Evolutionary conservation across 208 protist species (phyloP).

Genomic region (Leishmania turanica): DNA sequence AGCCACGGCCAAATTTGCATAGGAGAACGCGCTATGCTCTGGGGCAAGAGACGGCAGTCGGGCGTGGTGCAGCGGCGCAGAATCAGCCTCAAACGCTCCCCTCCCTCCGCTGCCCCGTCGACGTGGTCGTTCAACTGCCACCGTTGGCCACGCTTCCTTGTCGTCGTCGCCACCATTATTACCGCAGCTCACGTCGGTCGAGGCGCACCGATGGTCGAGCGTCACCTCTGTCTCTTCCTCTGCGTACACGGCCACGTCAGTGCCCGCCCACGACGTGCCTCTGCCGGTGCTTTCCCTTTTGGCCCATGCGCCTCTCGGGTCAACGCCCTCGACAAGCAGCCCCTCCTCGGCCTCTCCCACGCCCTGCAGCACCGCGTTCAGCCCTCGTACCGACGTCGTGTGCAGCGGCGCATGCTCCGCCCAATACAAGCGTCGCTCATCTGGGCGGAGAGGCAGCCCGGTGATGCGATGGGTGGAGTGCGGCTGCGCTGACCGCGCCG

Average conservation of each 20-base stretch:
- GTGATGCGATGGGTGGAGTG: constrained; percentile 4
- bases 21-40: background rate
- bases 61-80: background rate
- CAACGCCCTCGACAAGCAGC: background rate
- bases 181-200: background rate
- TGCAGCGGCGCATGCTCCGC: constrained; percentile 29
- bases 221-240: background rate
- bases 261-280: background rate
- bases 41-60: background rate
- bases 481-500: background rate
- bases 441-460: constrained; percentile 5
- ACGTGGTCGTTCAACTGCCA: background rate
- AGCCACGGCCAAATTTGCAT: background rate
- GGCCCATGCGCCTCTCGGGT: background rate
- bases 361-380: constrained; percentile 26
- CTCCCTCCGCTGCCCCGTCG: background rate
- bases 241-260: background rate
- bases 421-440: constrained; percentile 21
- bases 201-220: background rate
- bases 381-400: constrained; percentile 8
- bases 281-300: background rate
- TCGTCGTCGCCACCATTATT: background rate
- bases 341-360: constrained; percentile 24
- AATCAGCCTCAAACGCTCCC: background rate
- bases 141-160: background rate